Evolutionary conservation across 2,329 filamentous ascomycete genomes (phyloP).

Genomic region (Aureobasidium sp.): DNA sequence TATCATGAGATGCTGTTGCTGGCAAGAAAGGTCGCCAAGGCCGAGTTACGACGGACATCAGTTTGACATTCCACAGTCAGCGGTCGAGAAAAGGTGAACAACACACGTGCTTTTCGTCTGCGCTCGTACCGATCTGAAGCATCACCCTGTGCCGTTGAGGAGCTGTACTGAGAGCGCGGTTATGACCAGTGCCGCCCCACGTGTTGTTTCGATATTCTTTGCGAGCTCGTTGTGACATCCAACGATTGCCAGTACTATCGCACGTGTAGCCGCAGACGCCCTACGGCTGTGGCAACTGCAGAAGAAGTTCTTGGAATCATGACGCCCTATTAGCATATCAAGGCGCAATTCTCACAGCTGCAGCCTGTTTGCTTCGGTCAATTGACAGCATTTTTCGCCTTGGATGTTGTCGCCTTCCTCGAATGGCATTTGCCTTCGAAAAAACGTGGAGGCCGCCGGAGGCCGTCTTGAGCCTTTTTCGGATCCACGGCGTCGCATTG

Average conservation of each 20-base stretch:
- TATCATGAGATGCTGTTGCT: no score
- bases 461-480: not conserved
- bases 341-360: not conserved
- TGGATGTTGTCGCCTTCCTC: not conserved
- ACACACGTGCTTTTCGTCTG: not conserved
- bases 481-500: not conserved
- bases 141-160: not conserved
- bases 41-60: not conserved
- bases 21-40: no score
- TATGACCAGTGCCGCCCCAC: not conserved
- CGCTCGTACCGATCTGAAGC: no score
- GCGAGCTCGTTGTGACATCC: not conserved
- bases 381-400: constrained; percentile 4
- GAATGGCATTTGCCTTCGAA: not conserved
- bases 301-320: not conserved
- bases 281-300: not conserved
- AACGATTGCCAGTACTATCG: not conserved
- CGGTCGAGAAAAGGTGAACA: not conserved
- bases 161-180: not conserved
- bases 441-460: constrained; percentile 7
- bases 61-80: not conserved
- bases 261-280: not conserved
- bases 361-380: not conserved
- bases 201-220: not conserved
- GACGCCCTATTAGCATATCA: not conserved